Conservation (phyloP, 2,329 filamentous ascomycete genomes). For the Ceratocystis papillata region DNA sequence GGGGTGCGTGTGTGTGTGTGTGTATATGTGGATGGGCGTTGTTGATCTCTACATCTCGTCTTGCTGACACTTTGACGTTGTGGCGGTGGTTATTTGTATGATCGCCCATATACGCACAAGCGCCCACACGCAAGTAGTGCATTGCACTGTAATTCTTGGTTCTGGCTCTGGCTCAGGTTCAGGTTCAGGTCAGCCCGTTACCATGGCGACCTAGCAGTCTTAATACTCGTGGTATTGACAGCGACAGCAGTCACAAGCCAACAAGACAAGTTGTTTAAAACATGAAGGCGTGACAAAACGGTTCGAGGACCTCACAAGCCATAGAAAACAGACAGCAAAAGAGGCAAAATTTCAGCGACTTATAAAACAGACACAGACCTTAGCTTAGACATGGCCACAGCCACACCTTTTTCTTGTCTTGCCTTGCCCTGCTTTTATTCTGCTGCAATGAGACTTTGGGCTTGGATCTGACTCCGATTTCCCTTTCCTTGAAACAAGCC, state of each 20-base stretch:
- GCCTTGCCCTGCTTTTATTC: not conserved
- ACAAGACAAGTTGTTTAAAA: not conserved
- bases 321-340: not conserved
- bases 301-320: not conserved
- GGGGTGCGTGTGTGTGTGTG: not conserved
- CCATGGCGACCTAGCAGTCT: not conserved
- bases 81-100: constrained; percentile 1
- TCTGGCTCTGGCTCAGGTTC: not conserved
- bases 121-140: not conserved
- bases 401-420: not conserved
- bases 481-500: constrained; percentile 1
- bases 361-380: not conserved
- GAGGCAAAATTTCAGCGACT: not conserved
- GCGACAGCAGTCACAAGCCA: not conserved
- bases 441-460: not conserved
- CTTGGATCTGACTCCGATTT: not conserved
- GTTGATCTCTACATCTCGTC: not conserved
- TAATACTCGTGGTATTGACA: not conserved
- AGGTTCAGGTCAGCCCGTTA: constrained; percentile 1
- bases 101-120: not conserved
- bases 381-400: not conserved
- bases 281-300: not conserved
- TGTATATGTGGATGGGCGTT: not conserved
- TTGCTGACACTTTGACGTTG: not conserved
- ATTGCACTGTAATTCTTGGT: not conserved